These are phyloP conservation scores for Sclerotinia nivalis DNA, from an alignment of 2,329 filamentous ascomycete genomes.

Conservation along the genomic window DNA sequence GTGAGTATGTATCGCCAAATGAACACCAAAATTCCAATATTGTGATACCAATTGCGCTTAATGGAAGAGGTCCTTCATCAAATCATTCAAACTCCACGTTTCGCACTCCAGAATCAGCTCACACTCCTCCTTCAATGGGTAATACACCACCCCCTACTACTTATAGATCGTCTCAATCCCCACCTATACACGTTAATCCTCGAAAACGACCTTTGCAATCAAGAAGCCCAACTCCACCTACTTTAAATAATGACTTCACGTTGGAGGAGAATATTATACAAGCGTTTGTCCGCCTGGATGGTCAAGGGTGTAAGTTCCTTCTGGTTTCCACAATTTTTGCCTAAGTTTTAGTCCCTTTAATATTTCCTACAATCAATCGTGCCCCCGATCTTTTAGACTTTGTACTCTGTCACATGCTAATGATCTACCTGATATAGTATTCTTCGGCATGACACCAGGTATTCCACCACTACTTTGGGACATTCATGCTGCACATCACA, in stretches of 20 bases:
- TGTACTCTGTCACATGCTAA: neutral
- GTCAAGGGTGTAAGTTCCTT: constrained; percentile 27
- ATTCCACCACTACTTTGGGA: constrained; percentile 39
- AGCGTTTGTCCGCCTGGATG: constrained; percentile 36
- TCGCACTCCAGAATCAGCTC: constrained; percentile 5
- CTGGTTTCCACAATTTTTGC: neutral
- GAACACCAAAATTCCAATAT: neutral
- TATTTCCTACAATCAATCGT: neutral
- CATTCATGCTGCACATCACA: constrained; percentile 35
- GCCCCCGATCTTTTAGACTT: no score
- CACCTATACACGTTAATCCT: constrained; percentile 6
- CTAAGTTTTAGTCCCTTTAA: neutral
- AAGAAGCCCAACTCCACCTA: constrained; percentile 27
- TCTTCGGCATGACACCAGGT: constrained; percentile 35
- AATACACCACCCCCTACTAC: constrained; percentile 21
- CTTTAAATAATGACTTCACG: constrained; percentile 33
- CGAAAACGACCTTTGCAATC: constrained; percentile 31
- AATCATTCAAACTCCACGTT: neutral
- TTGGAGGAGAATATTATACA: constrained; percentile 39
- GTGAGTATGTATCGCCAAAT: constrained; percentile 7
- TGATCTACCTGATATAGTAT: constrained; percentile 23
- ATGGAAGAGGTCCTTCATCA: constrained; percentile 16
- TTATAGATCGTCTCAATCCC: constrained; percentile 21
- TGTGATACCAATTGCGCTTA: neutral
- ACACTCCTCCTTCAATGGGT: constrained; percentile 21